Percentiles rank a stretch among this genome's conserved stretches.
Conservation (phyloP, 1,284 basidiomycete species). For the Sporisorium exsertum region DNA sequence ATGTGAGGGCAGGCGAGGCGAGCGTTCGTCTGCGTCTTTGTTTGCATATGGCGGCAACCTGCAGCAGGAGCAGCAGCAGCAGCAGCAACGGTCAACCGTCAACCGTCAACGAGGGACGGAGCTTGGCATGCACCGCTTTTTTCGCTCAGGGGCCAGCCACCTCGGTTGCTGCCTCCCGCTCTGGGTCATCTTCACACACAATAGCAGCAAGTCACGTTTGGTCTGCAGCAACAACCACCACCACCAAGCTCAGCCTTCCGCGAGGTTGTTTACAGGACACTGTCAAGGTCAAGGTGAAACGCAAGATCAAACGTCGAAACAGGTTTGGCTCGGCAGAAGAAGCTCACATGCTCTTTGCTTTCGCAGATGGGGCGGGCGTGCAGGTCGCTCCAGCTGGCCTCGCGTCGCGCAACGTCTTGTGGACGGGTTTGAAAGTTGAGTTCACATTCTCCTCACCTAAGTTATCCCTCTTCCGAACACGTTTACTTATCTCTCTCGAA, state of each 20-base stretch:
- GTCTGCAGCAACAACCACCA: not conserved
- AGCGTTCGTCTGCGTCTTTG: not conserved
- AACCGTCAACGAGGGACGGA: not conserved
- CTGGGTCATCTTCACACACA: not conserved
- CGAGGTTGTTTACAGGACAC: no score
- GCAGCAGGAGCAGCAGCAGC: not conserved
- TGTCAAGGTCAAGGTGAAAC: no score
- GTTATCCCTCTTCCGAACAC: not conserved
- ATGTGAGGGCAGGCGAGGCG: not conserved
- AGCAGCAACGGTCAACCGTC: not conserved
- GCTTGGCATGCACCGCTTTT: slow-evolving; percentile 3
- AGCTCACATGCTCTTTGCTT: not conserved
- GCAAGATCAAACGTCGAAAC: not conserved
- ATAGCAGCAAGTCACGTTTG: not conserved
- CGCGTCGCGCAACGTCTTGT: not conserved
- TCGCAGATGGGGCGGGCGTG: not conserved
- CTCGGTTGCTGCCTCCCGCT: slow-evolving; percentile 2
- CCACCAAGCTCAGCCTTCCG: no score
- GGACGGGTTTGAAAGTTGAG: not conserved
- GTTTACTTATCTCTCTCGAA: not conserved
- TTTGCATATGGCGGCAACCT: slow-evolving; percentile 2
- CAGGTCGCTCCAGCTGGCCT: not conserved
- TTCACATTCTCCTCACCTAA: not conserved
- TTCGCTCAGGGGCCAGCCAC: slow-evolving; percentile 1
- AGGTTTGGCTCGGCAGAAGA: not conserved